A percentile compares a stretch with the other conserved stretches of the same genome.
Evolutionary conservation across 805 yeast genomes (phyloP).

Genomic region (Candida tibetensis): DNA sequence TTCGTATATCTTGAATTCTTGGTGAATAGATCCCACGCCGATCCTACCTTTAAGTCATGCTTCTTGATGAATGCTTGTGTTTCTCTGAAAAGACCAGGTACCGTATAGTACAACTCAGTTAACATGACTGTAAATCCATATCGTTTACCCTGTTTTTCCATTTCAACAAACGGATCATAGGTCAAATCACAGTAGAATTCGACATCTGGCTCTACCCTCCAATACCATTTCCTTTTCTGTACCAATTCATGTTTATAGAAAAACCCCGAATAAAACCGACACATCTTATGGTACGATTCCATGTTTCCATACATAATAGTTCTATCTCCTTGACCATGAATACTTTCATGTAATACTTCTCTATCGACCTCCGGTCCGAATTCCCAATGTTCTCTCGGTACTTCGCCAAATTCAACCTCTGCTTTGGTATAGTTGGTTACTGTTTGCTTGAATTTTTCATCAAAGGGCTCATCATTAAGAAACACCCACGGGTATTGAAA

Average conservation of each 20-base stretch:
- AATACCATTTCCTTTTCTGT: slow-evolving; percentile 77
- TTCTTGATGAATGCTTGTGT: slow-evolving; percentile 62
- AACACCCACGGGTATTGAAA: slow-evolving; percentile 91
- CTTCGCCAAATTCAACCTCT: slow-evolving; percentile 66
- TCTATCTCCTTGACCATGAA: slow-evolving; percentile 77
- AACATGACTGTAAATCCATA: slow-evolving; percentile 85
- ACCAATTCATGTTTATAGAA: slow-evolving; percentile 81
- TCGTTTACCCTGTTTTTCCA: slow-evolving; percentile 64
- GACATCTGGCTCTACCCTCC: slow-evolving; percentile 95
- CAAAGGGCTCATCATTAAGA: slow-evolving; percentile 75
- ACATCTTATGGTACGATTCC: slow-evolving; percentile 89
- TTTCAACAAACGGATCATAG: slow-evolving; percentile 84
- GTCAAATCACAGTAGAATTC: slow-evolving; percentile 87
- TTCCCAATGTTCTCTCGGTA: slow-evolving; percentile 65
- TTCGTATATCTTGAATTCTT: slow-evolving; percentile 23
- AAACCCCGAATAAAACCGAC: slow-evolving; percentile 83
- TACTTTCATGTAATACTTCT: slow-evolving; percentile 50
- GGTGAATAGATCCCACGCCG: slow-evolving; percentile 68
- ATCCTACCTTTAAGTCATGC: slow-evolving; percentile 45
- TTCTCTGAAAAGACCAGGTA: slow-evolving; percentile 74
- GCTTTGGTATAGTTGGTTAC: slow-evolving; percentile 57
- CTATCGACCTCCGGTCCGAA: slow-evolving; percentile 45
- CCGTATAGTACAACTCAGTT: slow-evolving; percentile 74
- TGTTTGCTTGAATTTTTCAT: slow-evolving; percentile 54
- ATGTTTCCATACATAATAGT: slow-evolving; percentile 79